Evolutionary conservation across 495 filamentous ascomycete genomes (phyloP).

Genomic region (Penicillium cinerascens): DNA sequence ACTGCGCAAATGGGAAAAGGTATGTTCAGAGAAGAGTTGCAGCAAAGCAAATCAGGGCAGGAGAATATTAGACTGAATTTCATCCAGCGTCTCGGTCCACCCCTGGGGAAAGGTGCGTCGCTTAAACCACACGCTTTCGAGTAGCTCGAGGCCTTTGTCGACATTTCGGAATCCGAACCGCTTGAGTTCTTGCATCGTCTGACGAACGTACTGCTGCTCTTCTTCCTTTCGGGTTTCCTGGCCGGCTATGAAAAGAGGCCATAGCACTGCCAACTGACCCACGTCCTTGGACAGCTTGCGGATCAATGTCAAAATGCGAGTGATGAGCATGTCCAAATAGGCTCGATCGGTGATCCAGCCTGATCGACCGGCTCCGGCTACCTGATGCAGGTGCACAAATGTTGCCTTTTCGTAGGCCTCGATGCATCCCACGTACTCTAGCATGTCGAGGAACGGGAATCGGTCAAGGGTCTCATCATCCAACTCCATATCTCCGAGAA

Average conservation of each 20-base stretch:
- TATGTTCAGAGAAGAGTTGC: not conserved
- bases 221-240: constrained; percentile 33
- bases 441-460: constrained; percentile 31
- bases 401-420: constrained; percentile 44
- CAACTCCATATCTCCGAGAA: constrained; percentile 32
- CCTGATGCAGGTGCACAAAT: constrained; percentile 34
- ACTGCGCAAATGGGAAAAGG: not conserved
- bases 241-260: constrained; percentile 37
- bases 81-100: constrained; percentile 39
- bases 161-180: constrained; percentile 43
- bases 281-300: constrained; percentile 36
- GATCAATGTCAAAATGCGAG: constrained; percentile 33
- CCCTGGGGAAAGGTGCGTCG: constrained; percentile 36
- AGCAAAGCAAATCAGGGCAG: not conserved
- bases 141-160: constrained; percentile 32
- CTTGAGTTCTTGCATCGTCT: constrained; percentile 36
- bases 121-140: constrained; percentile 39
- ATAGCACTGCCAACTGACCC: constrained; percentile 34
- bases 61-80: constrained; percentile 36
- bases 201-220: constrained; percentile 34
- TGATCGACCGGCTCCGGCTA: constrained; percentile 33
- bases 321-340: constrained; percentile 31
- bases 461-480: constrained; percentile 29
- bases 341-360: constrained; percentile 25
- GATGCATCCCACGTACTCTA: constrained; percentile 40